These are phyloP conservation scores for Picochlorum sp. DNA, from an alignment of 139 green algal genomes.

Conservation along the genomic window DNA sequence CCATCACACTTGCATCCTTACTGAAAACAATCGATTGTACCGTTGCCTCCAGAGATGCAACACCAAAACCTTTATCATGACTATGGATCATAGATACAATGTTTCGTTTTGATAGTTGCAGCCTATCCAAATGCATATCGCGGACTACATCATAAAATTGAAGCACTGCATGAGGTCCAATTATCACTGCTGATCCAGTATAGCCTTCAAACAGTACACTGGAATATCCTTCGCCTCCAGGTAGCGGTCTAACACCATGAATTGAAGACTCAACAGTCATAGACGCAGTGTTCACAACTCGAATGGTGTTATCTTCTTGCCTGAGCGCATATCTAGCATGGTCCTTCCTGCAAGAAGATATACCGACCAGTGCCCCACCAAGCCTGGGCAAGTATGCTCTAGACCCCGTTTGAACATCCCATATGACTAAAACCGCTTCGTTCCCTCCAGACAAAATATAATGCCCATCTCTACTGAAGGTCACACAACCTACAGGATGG, in stretches of 20 bases:
- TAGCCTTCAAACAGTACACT: conserved; percentile 9
- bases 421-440: conserved; percentile 74
- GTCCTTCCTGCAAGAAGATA: conserved; percentile 27
- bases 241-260: conserved; percentile 34
- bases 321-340: conserved; percentile 40
- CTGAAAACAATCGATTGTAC: conserved; percentile 38
- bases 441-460: conserved; percentile 72
- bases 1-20: conserved; percentile 18
- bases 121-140: conserved; percentile 32
- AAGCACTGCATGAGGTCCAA: conserved; percentile 34
- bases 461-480: conserved; percentile 58
- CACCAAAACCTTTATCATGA: conserved; percentile 4
- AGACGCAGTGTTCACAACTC: conserved; percentile 39
- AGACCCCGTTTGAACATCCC: conserved; percentile 43
- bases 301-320: conserved; percentile 62
- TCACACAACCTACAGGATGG: conserved; percentile 45
- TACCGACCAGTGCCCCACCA: conserved; percentile 41
- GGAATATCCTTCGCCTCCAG: not conserved
- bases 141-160: conserved; percentile 51
- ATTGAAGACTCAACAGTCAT: conserved; percentile 36
- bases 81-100: conserved; percentile 23
- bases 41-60: not conserved
- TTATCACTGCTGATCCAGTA: conserved; percentile 34
- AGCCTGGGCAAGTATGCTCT: conserved; percentile 54
- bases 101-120: conserved; percentile 50